Base-by-base conservation (phyloP, 73 alveolate species). In the Stentor coeruleus region DNA sequence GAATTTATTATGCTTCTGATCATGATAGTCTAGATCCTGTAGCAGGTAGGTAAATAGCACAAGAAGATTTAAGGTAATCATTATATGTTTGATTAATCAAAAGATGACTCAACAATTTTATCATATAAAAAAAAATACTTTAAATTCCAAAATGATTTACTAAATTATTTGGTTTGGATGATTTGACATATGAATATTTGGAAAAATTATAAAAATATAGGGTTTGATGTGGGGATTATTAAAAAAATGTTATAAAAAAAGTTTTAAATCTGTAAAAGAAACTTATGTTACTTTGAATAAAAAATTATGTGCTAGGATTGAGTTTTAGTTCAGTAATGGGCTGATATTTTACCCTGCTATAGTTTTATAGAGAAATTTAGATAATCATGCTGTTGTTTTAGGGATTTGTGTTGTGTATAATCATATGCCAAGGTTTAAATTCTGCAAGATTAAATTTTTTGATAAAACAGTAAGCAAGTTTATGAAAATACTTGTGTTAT, bases 41-140 rank as follows among this genome's bases (percentile, higher is more conserved):
- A 11, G 39, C 76, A 15, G 97, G 96, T 0, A 88, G 93, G 79
- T 81, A 85, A 14, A 85, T 92, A n/a, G 83, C 90, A 3, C 59
- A 86, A 76, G 96, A 92, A 84, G 95, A 92, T 87, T 84, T 92
- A 58, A 90, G 95, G 82, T 90, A 92, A 90, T 75, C 85, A 75
- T 92, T n/a, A 96, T 81, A 55, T 92, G 30, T 88, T 77, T 49
- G 66, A 90, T n/a, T n/a, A 76, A 59, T 26, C 84, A 15, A 72
- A 76, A 74, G 76, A 82, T 31, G 80, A 38, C 14, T 81, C 74
- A 3, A 74, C 89, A 84, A 66, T 87, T 79, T 39, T 38, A 74
- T 72, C 31, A 30, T 88, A 58, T 80, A n/a, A n/a, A n/a, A 74
- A 82, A 35, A 82, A 60, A 36, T 92, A 83, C 79, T 33, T 85